Percentiles rank a stretch among this genome's conserved stretches.
Evolutionary conservation across 164 flowering plant species (phyloP).

Genomic region (Vitis vinifera): DNA sequence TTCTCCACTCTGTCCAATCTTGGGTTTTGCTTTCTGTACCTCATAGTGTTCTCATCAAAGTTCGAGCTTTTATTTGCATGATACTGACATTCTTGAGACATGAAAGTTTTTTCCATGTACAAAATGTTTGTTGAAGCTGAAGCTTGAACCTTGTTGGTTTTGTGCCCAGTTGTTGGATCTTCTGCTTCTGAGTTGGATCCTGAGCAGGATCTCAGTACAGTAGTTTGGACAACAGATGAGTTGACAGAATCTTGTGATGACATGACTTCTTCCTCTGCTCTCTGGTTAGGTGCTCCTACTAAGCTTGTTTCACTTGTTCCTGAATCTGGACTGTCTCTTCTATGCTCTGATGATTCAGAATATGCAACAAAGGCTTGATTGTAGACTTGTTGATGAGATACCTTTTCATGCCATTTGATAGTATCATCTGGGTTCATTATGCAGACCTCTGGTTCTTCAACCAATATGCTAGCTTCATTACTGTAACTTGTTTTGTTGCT

Average conservation of each 20-base stretch:
- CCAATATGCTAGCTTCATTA: constrained; percentile 12
- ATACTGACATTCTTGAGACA: constrained; percentile 26
- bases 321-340: constrained; percentile 4
- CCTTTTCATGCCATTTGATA: constrained; percentile 13
- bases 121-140: constrained; percentile 23
- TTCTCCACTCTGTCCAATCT: constrained; percentile 12
- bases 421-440: constrained; percentile 18
- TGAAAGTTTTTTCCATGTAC: constrained; percentile 24
- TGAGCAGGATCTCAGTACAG: constrained; percentile 44
- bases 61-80: constrained; percentile 13
- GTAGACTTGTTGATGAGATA: constrained; percentile 15
- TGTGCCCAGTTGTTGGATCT: constrained; percentile 22
- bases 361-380: constrained; percentile 9
- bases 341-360: constrained; percentile 11
- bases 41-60: constrained; percentile 13
- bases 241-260: constrained; percentile 54
- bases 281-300: constrained; percentile 19
- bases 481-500: constrained; percentile 7
- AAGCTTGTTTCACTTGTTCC: constrained; percentile 22
- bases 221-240: constrained; percentile 27
- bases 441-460: constrained; percentile 36
- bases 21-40: constrained; percentile 1
- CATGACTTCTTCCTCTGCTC: constrained; percentile 39
- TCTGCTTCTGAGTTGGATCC: constrained; percentile 63
- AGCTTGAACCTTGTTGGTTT: constrained; percentile 8